Evolutionary conservation across 2,329 filamentous ascomycete species (phyloP).

Genomic region (Podosphaera fusca): DNA sequence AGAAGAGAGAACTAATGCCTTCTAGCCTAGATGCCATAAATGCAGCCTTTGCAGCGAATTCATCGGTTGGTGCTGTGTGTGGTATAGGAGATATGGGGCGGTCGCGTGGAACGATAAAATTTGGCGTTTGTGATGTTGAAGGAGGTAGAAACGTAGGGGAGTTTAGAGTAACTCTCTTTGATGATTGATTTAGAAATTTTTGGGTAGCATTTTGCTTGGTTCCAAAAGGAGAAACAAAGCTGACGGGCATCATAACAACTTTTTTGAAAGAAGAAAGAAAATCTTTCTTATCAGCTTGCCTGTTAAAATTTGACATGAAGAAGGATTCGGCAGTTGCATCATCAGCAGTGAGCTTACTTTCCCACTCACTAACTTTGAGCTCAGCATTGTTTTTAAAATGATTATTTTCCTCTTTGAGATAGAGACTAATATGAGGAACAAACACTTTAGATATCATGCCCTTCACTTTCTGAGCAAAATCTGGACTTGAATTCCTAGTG

Average conservation of each 20-base stretch:
- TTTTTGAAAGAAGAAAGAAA: slow-evolving; percentile 94
- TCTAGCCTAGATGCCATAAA: slow-evolving; percentile 89
- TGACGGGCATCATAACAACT: slow-evolving; percentile 97
- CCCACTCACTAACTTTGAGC: slow-evolving; percentile 61
- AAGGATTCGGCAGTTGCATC: slow-evolving; percentile 80
- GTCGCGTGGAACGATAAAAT: slow-evolving; percentile 15
- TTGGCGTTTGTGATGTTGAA: slow-evolving; percentile 28
- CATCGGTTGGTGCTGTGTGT: slow-evolving; percentile 58
- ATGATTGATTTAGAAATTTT: neutral
- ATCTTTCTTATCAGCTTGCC: slow-evolving; percentile 87
- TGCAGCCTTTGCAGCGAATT: slow-evolving; percentile 89
- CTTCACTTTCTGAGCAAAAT: slow-evolving; percentile 40
- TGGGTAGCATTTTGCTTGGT: slow-evolving; percentile 8
- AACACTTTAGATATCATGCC: slow-evolving; percentile 51
- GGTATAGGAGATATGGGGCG: slow-evolving; percentile 16
- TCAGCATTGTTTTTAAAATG: slow-evolving; percentile 60
- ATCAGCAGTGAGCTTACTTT: slow-evolving; percentile 75
- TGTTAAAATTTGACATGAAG: slow-evolving; percentile 85
- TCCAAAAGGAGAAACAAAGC: slow-evolving; percentile 48
- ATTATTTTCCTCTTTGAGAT: slow-evolving; percentile 75
- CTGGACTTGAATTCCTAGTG: slow-evolving; percentile 35
- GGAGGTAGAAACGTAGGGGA: slow-evolving; percentile 12
- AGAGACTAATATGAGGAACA: slow-evolving; percentile 82
- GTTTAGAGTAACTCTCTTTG: slow-evolving; percentile 10
- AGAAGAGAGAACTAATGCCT: slow-evolving; percentile 85